Evolutionary conservation across 495 filamentous ascomycete species (phyloP), one percentile per base, ranked within the genome.

Genomic region (Penicillium longicatenatum): DNA sequence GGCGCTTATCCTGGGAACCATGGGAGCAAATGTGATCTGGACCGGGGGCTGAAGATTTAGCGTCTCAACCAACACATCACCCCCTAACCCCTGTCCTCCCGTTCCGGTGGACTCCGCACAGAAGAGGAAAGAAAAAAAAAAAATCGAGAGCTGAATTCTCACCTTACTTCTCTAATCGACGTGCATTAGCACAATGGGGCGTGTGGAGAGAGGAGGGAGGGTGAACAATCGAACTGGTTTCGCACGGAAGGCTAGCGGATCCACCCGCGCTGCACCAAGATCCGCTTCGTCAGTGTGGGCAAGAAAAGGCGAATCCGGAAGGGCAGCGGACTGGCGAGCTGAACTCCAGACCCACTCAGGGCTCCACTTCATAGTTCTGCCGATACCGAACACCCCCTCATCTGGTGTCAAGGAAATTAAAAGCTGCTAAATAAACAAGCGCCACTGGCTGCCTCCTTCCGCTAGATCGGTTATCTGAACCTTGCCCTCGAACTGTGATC

Each of bases 171-270:
- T 61, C 43, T 61, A 9, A 41, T 58, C 46, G 53, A 61, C 41
- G 46, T 62, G 60, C 60, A 62, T 58, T 62, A 62, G 55, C 17
- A 53, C 35, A 37, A 62, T 51, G 60, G 55, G 45, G 35, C 50
- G 22, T 41, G 50, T 48, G 50, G 54, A 39, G 54, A 30, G 20
- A 41, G 29, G 16, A 39, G 14, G 45, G 24, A 16, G 8, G 16
- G 24, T 48, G 14, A 48, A 48, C 16, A 48, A 48, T 29, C 14
- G 45, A 48, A 48, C 45, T 48, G 45, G 24, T 48, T 17, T 48
- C 44, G 6, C 44, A 19, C 24, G 45, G 45, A 29, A 48, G 7
- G 2, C 8, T 48, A 48, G 49, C 49, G 30, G 30, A 30, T 51
- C 33, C 49, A 51, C 49, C 49, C 49, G 30, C 8, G 30, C 31